Percentiles rank a stretch among this genome's conserved stretches.
Conservation (phyloP, 2,329 filamentous ascomycete genomes). For the Fusarium subglutinans region DNA sequence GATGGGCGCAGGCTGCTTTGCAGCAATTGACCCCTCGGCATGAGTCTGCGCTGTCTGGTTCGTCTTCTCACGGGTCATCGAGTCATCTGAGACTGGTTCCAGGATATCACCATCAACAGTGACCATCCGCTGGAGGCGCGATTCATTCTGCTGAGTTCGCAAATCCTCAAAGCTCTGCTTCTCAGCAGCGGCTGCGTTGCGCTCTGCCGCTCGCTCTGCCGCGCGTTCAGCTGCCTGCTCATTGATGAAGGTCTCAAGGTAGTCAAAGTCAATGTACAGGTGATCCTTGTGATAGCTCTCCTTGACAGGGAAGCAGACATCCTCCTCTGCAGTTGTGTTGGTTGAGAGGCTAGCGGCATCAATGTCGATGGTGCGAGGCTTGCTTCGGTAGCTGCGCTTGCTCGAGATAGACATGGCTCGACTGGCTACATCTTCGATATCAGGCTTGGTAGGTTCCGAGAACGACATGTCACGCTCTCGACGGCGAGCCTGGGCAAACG, state of each 20-base stretch:
- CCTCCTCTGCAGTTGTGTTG: constrained; percentile 80
- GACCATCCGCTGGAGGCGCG: constrained; percentile 50
- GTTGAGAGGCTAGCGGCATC: constrained; percentile 70
- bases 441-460: constrained; percentile 56
- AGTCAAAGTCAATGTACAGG: constrained; percentile 90
- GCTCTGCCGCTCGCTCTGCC: constrained; percentile 57
- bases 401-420: constrained; percentile 77
- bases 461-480: constrained; percentile 77
- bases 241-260: constrained; percentile 88
- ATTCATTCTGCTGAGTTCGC: constrained; percentile 41
- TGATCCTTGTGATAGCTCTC: constrained; percentile 74
- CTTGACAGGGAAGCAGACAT: constrained; percentile 87
- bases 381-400: constrained; percentile 66
- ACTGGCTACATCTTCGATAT: constrained; percentile 63
- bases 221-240: constrained; percentile 59
- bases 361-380: constrained; percentile 67
- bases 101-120: constrained; percentile 67
- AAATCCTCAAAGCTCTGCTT: constrained; percentile 47
- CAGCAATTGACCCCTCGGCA: constrained; percentile 42
- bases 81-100: constrained; percentile 60
- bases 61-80: constrained; percentile 58
- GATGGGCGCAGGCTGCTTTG: constrained; percentile 52
- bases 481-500: constrained; percentile 90
- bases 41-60: constrained; percentile 42
- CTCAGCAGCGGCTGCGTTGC: constrained; percentile 54